Evolutionary conservation across 371 early-diverging fungal genomes (phyloP).

Genomic region (Dichotomocladium elegans): DNA sequence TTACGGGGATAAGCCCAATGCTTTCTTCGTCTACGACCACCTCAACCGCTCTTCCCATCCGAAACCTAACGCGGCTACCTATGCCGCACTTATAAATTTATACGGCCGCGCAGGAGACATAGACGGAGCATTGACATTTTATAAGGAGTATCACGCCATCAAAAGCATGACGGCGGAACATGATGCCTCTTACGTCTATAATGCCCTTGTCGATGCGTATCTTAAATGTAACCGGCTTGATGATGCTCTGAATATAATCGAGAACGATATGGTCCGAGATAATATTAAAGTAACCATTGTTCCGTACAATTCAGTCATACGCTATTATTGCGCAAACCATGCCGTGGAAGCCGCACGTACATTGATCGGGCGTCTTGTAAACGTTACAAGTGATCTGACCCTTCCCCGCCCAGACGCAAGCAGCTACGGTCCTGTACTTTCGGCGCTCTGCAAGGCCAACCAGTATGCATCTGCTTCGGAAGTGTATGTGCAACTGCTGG

Average conservation of each 20-base stretch:
- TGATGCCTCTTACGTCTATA: constrained; percentile 49
- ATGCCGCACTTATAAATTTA: constrained; percentile 46
- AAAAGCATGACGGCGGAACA: constrained; percentile 21
- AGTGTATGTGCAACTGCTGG: constrained; percentile 26
- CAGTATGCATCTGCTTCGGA: constrained; percentile 21
- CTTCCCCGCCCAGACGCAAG: constrained; percentile 40
- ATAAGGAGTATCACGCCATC: constrained; percentile 22
- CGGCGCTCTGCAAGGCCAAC: constrained; percentile 31
- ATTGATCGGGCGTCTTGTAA: constrained; percentile 21
- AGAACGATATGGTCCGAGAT: constrained; percentile 28
- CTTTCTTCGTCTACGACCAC: constrained; percentile 32
- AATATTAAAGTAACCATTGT: constrained; percentile 34
- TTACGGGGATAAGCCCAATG: constrained; percentile 37
- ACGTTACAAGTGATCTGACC: not conserved
- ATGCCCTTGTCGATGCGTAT: constrained; percentile 45
- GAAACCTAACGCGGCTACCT: constrained; percentile 37
- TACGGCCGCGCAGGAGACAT: constrained; percentile 48
- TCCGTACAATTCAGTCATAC: constrained; percentile 47
- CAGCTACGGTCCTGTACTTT: constrained; percentile 46
- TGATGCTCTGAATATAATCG: constrained; percentile 40
- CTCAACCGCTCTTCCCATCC: constrained; percentile 19
- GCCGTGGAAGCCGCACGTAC: constrained; percentile 26
- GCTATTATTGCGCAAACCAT: constrained; percentile 32
- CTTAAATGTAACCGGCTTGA: constrained; percentile 34
- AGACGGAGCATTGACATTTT: constrained; percentile 29